Percentiles rank a stretch among this genome's conserved stretches.
These are phyloP conservation scores for Aspergillus melleus DNA, from an alignment of 2,329 filamentous ascomycete species.

Conservation along the genomic window DNA sequence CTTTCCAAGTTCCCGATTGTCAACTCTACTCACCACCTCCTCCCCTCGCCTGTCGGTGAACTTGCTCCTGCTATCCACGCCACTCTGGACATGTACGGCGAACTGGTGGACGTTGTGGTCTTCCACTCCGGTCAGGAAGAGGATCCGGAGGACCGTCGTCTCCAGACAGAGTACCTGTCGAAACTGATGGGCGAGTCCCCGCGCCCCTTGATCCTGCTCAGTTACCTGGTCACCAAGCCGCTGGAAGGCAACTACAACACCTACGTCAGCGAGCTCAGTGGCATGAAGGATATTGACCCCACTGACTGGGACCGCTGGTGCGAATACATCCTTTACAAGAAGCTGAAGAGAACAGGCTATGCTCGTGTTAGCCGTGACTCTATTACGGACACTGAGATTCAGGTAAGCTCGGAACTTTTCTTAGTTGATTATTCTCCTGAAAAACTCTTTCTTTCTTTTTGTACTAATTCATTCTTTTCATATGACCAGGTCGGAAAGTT, in stretches of 20 bases:
- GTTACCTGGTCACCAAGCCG: slow-evolving; percentile 89
- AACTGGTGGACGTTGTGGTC: slow-evolving; percentile 88
- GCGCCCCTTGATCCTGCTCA: slow-evolving; percentile 80
- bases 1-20: slow-evolving; percentile 97
- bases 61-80: slow-evolving; percentile 94
- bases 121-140: slow-evolving; percentile 99
- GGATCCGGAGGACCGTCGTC: slow-evolving; percentile 83
- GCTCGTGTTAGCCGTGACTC: slow-evolving; percentile 83
- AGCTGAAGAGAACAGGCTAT: slow-evolving; percentile 80
- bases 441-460: not conserved
- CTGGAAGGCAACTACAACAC: slow-evolving; percentile 94
- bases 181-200: slow-evolving; percentile 81
- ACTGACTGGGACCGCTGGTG: slow-evolving; percentile 98
- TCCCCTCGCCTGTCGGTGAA: slow-evolving; percentile 91
- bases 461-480: slow-evolving; percentile 15
- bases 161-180: slow-evolving; percentile 83
- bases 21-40: slow-evolving; percentile 92
- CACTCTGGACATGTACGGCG: slow-evolving; percentile 90
- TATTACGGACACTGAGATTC: slow-evolving; percentile 96
- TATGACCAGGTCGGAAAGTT: slow-evolving; percentile 77
- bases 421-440: not conserved
- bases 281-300: slow-evolving; percentile 93
- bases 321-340: slow-evolving; percentile 97
- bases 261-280: slow-evolving; percentile 80
- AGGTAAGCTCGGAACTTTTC: slow-evolving; percentile 55